Evolutionary conservation across 1,284 basidiomycete genomes (phyloP).

Genomic region (Tilletia walkeri): DNA sequence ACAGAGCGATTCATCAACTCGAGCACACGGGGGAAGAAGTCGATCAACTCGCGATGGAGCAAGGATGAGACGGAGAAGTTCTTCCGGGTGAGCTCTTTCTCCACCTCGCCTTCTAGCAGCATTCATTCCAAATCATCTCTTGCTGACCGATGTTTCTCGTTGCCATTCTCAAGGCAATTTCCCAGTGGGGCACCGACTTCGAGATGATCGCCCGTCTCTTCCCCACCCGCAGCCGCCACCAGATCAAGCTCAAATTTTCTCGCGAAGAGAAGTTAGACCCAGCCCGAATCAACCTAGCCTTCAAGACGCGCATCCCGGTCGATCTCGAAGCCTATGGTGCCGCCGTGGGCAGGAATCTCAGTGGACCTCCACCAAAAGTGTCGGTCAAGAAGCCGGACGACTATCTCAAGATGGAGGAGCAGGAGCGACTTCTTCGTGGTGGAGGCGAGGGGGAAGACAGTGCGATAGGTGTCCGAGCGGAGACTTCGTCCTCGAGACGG

Average conservation of each 20-base stretch:
- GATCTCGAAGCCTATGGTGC: constrained; percentile 50
- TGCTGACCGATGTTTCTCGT: background rate
- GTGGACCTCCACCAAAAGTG: constrained; percentile 49
- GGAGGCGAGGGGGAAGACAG: background rate
- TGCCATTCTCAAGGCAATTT: constrained; percentile 65
- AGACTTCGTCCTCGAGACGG: background rate
- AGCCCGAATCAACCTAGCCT: constrained; percentile 41
- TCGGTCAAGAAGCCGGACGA: constrained; percentile 13
- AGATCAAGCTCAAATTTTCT: constrained; percentile 88
- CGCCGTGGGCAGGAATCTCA: constrained; percentile 49
- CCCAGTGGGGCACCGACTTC: constrained; percentile 86
- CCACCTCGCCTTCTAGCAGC: background rate
- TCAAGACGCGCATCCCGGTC: constrained; percentile 42
- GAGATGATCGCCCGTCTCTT: constrained; percentile 82
- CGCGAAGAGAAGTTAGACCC: constrained; percentile 77
- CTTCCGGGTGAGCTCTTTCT: constrained; percentile 65
- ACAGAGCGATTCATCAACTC: constrained; percentile 17
- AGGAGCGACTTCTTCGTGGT: constrained; percentile 1
- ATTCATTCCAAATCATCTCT: background rate
- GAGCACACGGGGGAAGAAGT: constrained; percentile 60
- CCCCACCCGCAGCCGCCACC: constrained; percentile 77
- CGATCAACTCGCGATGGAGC: constrained; percentile 69
- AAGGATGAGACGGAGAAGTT: constrained; percentile 81
- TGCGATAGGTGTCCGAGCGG: background rate
- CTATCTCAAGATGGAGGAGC: constrained; percentile 15